Base-by-base conservation (phyloP, 306 rosid species). In the Boehmeria nivea region DNA sequence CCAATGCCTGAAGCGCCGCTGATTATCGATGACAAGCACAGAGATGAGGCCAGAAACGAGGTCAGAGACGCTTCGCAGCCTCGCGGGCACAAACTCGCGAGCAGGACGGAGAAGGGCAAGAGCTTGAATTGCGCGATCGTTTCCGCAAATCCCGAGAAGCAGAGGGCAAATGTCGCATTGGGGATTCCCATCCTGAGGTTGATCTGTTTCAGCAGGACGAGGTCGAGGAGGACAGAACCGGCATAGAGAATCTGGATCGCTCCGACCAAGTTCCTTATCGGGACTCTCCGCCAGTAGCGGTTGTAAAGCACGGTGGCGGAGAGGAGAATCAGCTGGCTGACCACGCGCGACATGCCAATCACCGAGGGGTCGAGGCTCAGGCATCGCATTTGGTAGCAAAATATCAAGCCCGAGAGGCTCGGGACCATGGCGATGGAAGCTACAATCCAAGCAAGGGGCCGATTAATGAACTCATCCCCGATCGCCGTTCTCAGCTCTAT, bases 11-110 rank as follows among this genome's bases (percentile, higher is more conserved):
- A 54, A 72, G 83, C 73, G 10, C 88, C 94, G 48, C 98, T 76
- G 31, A 70, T 55, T 55, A 90, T 87, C 5, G 88, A 82, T 58
- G 98, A 87, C 23, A 87, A 66, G 61, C 85, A 74, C 44, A 80
- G 37, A 12, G 88, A 76, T 2, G 95, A 84, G 24, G 91, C 95
- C 24, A 87, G 78, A 69, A 87, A 87, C 22, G 98, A 83, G 36
- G 79, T 84, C 44, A 90, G 87, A 52, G 98, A 90, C 34, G 94
- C 98, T 82, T 90, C 95, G 71, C 91, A 81, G 15, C 98, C 98
- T 39, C 11, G 60, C 8, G 98, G 94, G 75, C 95, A 76, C 64
- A 78, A 42, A 36, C 57, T 64, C 25, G 82, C 95, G 31, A 90
- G 64, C 25, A 87, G 66, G 54, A 90, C 88, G 6, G 82, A 68